Evolutionary conservation across 2,329 filamentous ascomycete genomes (phyloP).

Genomic region (Sclerotinia borealis): DNA sequence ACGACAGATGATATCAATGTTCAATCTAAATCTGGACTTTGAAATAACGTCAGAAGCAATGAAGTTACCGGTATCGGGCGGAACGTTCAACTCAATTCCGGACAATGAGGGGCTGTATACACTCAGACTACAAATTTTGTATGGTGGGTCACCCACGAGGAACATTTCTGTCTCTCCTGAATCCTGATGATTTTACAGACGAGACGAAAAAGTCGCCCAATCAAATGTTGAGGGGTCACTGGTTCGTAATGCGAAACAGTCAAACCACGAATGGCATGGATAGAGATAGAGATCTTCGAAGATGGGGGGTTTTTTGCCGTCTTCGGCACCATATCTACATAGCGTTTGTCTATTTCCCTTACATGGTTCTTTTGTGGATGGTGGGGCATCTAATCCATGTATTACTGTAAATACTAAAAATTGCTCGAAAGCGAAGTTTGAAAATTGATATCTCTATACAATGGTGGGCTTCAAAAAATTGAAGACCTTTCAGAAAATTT

Average conservation of each 20-base stretch:
- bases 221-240: slow-evolving; percentile 26
- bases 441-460: neutral
- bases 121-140: neutral
- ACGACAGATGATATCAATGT: neutral
- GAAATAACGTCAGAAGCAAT: neutral
- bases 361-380: neutral
- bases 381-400: neutral
- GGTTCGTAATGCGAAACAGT: neutral
- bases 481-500: neutral
- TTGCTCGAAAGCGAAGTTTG: neutral
- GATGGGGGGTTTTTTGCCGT: slow-evolving; percentile 1
- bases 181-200: neutral
- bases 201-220: slow-evolving; percentile 13
- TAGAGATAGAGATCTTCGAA: neutral
- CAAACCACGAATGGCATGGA: neutral
- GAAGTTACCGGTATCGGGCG: neutral
- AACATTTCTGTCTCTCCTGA: slow-evolving; percentile 2
- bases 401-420: neutral
- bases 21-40: neutral
- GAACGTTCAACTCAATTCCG: neutral
- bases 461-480: neutral
- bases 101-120: neutral
- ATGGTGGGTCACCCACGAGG: neutral
- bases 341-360: neutral
- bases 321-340: neutral